Conservation (phyloP, 1,284 basidiomycete genomes). For the Stereum hirsutum region DNA sequence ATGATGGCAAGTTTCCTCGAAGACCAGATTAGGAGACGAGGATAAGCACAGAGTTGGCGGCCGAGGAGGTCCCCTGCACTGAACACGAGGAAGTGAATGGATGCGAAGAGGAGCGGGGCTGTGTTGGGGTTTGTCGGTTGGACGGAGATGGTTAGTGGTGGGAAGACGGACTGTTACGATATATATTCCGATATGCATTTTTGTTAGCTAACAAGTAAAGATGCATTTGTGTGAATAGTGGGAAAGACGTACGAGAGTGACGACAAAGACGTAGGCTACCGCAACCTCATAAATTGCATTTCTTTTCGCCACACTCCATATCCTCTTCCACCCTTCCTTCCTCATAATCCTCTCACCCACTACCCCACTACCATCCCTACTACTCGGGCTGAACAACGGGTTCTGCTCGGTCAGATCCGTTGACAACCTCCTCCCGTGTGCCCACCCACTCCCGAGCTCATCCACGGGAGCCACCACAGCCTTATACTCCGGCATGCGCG, state of each 20-base stretch:
- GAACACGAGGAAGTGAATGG: conserved; percentile 67
- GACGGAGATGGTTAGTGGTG: conserved; percentile 76
- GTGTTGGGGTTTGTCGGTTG: conserved; percentile 47
- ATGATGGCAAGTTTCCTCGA: conserved; percentile 48
- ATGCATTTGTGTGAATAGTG: conserved; percentile 1
- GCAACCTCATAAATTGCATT: conserved; percentile 68
- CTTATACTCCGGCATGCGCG: conserved; percentile 48
- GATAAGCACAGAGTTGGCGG: conserved; percentile 64
- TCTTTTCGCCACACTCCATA: conserved; percentile 47
- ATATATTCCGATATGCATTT: background rate
- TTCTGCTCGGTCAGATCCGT: conserved; percentile 3
- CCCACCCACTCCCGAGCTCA: conserved; percentile 22
- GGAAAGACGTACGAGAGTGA: conserved; percentile 65
- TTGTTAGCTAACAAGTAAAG: background rate
- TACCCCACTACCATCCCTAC: background rate
- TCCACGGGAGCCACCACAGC: conserved; percentile 28
- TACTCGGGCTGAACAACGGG: conserved; percentile 3
- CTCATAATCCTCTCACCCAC: conserved; percentile 5
- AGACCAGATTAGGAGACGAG: conserved; percentile 58
- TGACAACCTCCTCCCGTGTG: conserved; percentile 7
- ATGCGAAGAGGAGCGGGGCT: conserved; percentile 60
- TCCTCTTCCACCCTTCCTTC: conserved; percentile 23
- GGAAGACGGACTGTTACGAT: conserved; percentile 63
- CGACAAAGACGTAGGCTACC: conserved; percentile 65
- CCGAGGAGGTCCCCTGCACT: conserved; percentile 74